Evolutionary conservation across 768 basidiomycete species (phyloP).

Genomic region (Lentinula aciculospora): DNA sequence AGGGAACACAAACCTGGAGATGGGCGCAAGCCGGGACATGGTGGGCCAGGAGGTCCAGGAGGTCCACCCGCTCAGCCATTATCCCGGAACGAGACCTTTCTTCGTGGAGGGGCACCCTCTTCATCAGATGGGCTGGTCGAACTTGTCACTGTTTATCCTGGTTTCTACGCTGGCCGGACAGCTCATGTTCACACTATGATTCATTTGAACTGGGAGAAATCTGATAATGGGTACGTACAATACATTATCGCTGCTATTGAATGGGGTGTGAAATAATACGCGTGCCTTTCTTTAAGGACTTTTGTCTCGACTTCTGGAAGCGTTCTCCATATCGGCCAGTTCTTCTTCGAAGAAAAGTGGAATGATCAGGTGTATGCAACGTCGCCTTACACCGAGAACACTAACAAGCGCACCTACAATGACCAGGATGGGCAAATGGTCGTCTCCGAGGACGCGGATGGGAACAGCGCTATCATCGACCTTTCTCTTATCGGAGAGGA

Average conservation of each 20-base stretch:
- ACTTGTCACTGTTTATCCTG: conserved; percentile 24
- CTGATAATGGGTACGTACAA: conserved; percentile 13
- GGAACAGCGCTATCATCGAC: conserved; percentile 23
- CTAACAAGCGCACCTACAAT: conserved; percentile 21
- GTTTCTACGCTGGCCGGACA: conserved; percentile 26
- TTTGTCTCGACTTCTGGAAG: conserved; percentile 22
- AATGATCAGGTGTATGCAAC: conserved; percentile 21
- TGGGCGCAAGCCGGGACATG: background rate
- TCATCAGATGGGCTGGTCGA: conserved; percentile 24
- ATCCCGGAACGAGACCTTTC: conserved; percentile 21
- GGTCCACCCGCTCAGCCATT: background rate
- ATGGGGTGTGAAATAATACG: background rate
- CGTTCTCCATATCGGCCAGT: conserved; percentile 27
- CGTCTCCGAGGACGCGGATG: conserved; percentile 11
- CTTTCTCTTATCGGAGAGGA: conserved; percentile 11
- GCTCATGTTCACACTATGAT: conserved; percentile 28
- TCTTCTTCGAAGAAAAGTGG: conserved; percentile 29
- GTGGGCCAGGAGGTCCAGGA: background rate
- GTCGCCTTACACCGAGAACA: conserved; percentile 22
- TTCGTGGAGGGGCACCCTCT: conserved; percentile 27
- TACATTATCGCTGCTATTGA: background rate
- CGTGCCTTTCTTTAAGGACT: conserved; percentile 12
- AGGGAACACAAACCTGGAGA: background rate
- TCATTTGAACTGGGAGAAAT: conserved; percentile 16
- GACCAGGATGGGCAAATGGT: conserved; percentile 23